These are phyloP conservation scores for Cyclostephanos invisitatus DNA, from an alignment of 108 stramenopile species.

Conservation along the genomic window DNA sequence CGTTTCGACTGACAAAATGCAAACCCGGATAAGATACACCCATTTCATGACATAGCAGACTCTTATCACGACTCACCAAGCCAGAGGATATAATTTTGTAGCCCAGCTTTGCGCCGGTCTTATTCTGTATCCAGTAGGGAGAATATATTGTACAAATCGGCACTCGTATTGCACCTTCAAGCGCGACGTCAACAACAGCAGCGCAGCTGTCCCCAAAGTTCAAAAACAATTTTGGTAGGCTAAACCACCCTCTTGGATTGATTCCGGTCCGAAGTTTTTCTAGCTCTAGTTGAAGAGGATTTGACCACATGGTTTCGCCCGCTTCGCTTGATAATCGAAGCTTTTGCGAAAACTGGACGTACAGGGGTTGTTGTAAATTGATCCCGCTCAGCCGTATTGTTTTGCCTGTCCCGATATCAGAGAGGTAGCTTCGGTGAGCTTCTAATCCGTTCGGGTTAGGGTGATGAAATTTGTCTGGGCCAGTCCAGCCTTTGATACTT, in stretches of 20 bases:
- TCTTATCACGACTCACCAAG: not conserved
- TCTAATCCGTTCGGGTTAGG: conserved; percentile 1
- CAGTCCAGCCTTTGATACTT: conserved; percentile 12
- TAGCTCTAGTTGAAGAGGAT: conserved; percentile 28
- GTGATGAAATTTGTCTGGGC: conserved; percentile 22
- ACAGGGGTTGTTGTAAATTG: conserved; percentile 27
- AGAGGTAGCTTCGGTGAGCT: conserved; percentile 1
- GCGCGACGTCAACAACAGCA: conserved; percentile 23
- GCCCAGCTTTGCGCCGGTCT: conserved; percentile 39
- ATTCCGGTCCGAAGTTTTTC: conserved; percentile 34
- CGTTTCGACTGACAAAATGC: conserved; percentile 6
- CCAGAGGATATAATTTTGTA: conserved; percentile 14
- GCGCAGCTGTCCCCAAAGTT: conserved; percentile 35
- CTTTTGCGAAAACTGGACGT: conserved; percentile 38
- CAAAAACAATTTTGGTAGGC: conserved; percentile 22
- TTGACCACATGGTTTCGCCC: conserved; percentile 29
- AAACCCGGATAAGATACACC: not conserved
- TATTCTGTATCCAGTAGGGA: conserved; percentile 45
- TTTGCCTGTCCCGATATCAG: conserved; percentile 15
- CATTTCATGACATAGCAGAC: not conserved
- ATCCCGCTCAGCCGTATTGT: conserved; percentile 45
- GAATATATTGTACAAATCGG: conserved; percentile 43
- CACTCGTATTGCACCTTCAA: conserved; percentile 31
- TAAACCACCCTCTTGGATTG: conserved; percentile 26
- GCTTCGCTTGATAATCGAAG: not conserved